A percentile compares a stretch with the other conserved stretches of the same genome.
Conservation (phyloP, 495 filamentous ascomycete species). For the Lepraria neglecta region DNA sequence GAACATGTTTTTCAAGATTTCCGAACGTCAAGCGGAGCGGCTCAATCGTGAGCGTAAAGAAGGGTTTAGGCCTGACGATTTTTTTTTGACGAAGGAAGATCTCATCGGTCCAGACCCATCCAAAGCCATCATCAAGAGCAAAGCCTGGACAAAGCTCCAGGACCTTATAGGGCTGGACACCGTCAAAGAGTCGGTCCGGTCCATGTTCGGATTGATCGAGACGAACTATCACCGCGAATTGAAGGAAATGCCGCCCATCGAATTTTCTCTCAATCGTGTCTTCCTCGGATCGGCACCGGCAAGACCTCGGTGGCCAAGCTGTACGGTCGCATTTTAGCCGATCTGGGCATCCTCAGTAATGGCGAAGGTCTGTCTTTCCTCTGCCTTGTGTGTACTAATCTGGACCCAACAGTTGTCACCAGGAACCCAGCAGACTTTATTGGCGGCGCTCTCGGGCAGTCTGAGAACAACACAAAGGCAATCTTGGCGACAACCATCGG, state of each 20-base stretch:
- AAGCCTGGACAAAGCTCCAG: constrained; percentile 56
- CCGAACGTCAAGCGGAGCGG: constrained; percentile 52
- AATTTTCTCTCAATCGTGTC: constrained; percentile 61
- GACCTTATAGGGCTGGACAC: constrained; percentile 51
- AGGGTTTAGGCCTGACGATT: constrained; percentile 38
- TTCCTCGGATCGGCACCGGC: constrained; percentile 68
- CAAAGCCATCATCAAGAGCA: constrained; percentile 41
- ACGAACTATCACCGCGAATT: constrained; percentile 59
- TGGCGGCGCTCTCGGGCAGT: constrained; percentile 55
- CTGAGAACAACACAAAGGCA: constrained; percentile 64
- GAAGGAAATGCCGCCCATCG: constrained; percentile 47
- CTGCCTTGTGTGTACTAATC: constrained; percentile 3
- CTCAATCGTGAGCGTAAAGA: constrained; percentile 39
- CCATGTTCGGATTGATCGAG: constrained; percentile 52
- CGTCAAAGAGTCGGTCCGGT: constrained; percentile 57
- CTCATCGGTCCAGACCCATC: constrained; percentile 62
- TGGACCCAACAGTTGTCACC: constrained; percentile 42
- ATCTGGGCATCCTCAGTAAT: constrained; percentile 54
- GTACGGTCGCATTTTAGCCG: constrained; percentile 59
- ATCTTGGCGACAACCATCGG: constrained; percentile 60
- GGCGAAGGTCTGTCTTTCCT: constrained; percentile 48
- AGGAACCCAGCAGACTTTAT: constrained; percentile 73
- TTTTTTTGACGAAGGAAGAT: constrained; percentile 53
- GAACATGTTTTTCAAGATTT: constrained; percentile 51
- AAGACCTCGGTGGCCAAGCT: constrained; percentile 73